These are phyloP conservation scores for Sporobolomyces pararoseus DNA, from an alignment of 768 basidiomycete species.

Conservation along the genomic window DNA sequence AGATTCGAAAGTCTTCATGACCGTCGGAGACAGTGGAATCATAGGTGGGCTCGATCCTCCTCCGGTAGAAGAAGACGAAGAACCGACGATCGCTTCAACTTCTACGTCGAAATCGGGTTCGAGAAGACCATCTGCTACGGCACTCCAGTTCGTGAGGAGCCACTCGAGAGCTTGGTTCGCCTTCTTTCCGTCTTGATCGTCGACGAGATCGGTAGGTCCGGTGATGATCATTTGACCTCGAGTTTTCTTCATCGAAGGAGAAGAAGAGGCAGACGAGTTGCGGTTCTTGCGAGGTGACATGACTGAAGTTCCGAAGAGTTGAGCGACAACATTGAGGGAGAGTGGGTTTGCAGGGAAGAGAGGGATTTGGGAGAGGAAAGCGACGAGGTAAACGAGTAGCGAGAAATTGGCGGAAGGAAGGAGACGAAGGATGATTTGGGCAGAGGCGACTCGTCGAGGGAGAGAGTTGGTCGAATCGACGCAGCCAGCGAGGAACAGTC, in stretches of 20 bases:
- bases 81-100: constrained; percentile 6
- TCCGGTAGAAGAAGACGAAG: no score
- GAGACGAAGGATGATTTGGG: constrained; percentile 57
- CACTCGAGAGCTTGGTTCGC: constrained; percentile 31
- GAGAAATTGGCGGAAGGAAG: constrained; percentile 53
- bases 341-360: constrained; percentile 57
- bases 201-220: constrained; percentile 31
- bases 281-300: constrained; percentile 43
- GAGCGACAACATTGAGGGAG: constrained; percentile 53
- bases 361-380: constrained; percentile 58
- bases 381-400: constrained; percentile 54
- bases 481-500: constrained; percentile 54
- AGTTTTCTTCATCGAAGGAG: neutral
- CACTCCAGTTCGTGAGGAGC: constrained; percentile 35
- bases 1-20: neutral
- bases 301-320: constrained; percentile 55
- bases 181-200: constrained; percentile 27
- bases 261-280: neutral
- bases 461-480: constrained; percentile 49
- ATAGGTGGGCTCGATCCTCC: constrained; percentile 1
- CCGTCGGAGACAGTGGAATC: constrained; percentile 14
- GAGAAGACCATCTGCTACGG: constrained; percentile 36
- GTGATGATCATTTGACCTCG: constrained; percentile 27
- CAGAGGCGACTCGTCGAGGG: constrained; percentile 50
- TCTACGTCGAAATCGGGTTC: constrained; percentile 41